Base-by-base conservation (phyloP, 441 rosid genomes). In the Lepidium campestre region DNA sequence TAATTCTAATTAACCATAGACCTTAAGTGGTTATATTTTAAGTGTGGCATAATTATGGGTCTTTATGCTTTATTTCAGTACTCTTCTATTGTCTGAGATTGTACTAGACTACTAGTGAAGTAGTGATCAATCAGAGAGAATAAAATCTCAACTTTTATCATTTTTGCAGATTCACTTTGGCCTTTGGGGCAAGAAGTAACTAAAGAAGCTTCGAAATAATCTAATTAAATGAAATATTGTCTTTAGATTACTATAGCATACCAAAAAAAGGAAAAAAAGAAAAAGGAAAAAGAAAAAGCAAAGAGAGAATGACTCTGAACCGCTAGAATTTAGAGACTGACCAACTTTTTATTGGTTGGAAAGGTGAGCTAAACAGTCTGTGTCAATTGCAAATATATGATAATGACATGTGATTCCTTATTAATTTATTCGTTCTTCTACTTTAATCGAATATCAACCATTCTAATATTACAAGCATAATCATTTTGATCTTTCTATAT, bases 271-370 rank as follows among this genome's bases (percentile, higher is more conserved):
- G 54, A 9, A 37, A 35, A 40, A 56, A 9, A 34, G 3, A 6
- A 18, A n/a, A 2, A 1, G 18, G 6, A 10, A 63, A 72, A 72
- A 46, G 64, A 14, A 57, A 23, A 55, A 49, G 54, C 50, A 36
- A 14, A 37, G 17, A 13, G 18, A 8, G 55, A 59, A 59, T 25
- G 67, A n/a, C 27, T 59, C 46, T 59, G 76, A 66, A 72, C 72
- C 76, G 72, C 67, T 58, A 72, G 20, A 50, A 59, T 25, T 23
- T 37, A 34, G 57, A 58, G 50, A 52, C 66, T 27, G 17, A 23
- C 61, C 37, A 72, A 52, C 76, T 72, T 66, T 66, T 18, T n/a
- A n/a, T n/a, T 52, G 66, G 25, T 65, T 65, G 55, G 34, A 65
- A 65, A 57, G 60, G 52, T 48, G 32, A 40, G 35, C 14, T 29